Percentiles rank a stretch among this genome's conserved stretches.
Evolutionary conservation across 345 rosid species (phyloP).

Genomic region (Corchorus olitorius): DNA sequence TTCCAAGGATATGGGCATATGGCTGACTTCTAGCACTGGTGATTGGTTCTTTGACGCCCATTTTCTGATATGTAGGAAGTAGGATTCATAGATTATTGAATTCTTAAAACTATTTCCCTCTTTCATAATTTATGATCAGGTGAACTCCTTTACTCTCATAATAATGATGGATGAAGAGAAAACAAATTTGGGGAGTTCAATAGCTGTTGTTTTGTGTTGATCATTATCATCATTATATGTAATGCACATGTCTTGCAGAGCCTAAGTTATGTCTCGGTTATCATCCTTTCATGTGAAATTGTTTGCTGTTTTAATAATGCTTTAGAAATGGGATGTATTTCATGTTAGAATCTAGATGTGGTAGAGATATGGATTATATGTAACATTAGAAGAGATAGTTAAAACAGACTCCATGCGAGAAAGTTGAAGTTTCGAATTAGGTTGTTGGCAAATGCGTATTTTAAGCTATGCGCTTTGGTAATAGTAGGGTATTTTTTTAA

Average conservation of each 20-base stretch:
- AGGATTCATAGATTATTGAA: background rate
- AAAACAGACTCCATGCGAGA: background rate
- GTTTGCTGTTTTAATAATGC: background rate
- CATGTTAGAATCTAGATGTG: background rate
- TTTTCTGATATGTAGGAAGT: slow-evolving; percentile 2
- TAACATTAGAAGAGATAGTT: background rate
- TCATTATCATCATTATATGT: background rate
- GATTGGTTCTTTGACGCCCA: background rate
- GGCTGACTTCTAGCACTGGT: background rate
- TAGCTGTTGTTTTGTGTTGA: background rate
- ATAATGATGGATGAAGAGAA: background rate
- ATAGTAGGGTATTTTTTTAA: too few relatives aligned
- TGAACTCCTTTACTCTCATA: background rate
- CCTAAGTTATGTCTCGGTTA: background rate
- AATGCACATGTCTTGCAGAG: background rate
- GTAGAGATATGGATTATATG: background rate
- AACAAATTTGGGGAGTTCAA: background rate
- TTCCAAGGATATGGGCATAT: background rate
- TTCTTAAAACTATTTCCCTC: background rate
- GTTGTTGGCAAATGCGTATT: too few relatives aligned
- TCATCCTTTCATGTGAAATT: background rate
- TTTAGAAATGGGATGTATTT: background rate
- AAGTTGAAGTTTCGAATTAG: too few relatives aligned
- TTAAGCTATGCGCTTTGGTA: too few relatives aligned
- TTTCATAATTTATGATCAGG: background rate